These are phyloP conservation scores for Rhododendron williamsianum DNA, from an alignment of 148 eudicot species.

Conservation along the genomic window DNA sequence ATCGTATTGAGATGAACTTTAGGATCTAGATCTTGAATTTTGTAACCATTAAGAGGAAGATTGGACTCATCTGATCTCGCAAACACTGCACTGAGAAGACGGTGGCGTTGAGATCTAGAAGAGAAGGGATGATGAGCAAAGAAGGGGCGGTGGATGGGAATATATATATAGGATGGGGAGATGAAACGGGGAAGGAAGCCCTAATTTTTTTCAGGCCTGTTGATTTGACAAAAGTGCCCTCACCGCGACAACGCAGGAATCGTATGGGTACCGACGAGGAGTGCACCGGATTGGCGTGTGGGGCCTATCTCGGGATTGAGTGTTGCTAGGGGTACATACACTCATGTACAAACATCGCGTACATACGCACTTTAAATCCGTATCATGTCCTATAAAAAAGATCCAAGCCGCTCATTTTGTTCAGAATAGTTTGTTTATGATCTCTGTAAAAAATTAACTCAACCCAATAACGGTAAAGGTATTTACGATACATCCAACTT, in stretches of 20 bases:
- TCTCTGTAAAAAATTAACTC: too few species aligned
- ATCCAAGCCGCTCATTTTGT: too few species aligned
- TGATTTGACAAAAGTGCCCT: background rate
- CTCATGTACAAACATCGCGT: too few species aligned
- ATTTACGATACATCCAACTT: too few species aligned
- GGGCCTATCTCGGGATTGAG: too few species aligned
- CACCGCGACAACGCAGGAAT: background rate
- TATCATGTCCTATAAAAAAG: too few species aligned
- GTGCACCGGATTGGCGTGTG: too few species aligned
- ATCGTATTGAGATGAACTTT: background rate
- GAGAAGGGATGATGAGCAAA: background rate
- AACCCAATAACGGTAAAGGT: too few species aligned
- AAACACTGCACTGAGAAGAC: background rate
- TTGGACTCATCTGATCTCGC: background rate
- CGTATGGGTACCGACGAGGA: too few species aligned
- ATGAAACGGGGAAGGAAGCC: background rate
- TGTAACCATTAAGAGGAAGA: background rate
- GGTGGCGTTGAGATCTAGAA: background rate
- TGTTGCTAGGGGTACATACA: too few species aligned
- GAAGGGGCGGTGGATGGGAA: background rate
- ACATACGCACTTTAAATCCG: too few species aligned
- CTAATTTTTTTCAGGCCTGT: background rate
- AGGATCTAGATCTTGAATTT: background rate
- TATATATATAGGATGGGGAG: background rate
- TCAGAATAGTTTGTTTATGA: too few species aligned